These are phyloP conservation scores for Sporothrix inflata DNA, from an alignment of 2,329 filamentous ascomycete genomes.

Conservation along the genomic window DNA sequence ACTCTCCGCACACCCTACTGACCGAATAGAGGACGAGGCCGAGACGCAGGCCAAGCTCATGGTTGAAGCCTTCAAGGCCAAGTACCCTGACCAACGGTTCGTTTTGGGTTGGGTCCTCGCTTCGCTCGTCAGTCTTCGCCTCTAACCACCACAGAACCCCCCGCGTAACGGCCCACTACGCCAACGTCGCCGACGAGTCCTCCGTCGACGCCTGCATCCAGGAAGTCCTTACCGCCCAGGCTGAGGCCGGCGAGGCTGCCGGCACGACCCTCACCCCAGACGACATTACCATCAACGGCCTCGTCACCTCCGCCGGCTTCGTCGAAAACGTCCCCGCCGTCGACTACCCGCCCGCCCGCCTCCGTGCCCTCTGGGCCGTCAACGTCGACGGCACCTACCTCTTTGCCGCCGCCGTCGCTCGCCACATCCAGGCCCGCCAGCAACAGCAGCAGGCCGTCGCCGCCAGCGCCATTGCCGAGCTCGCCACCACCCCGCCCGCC, in stretches of 20 bases:
- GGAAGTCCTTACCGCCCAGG: constrained; percentile 69
- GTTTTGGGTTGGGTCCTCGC: background rate
- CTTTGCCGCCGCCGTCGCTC: constrained; percentile 81
- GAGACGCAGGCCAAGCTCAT: constrained; percentile 74
- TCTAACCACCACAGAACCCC: constrained; percentile 52
- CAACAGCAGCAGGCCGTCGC: constrained; percentile 52
- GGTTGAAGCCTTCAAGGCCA: constrained; percentile 73
- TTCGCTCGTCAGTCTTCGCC: background rate
- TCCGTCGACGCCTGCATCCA: constrained; percentile 76
- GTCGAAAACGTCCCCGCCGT: constrained; percentile 94
- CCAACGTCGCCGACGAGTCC: constrained; percentile 79
- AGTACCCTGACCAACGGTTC: constrained; percentile 76
- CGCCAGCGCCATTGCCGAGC: constrained; percentile 56
- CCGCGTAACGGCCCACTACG: constrained; percentile 85
- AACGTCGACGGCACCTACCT: constrained; percentile 93
- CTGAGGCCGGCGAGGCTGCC: constrained; percentile 44
- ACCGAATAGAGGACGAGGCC: constrained; percentile 84
- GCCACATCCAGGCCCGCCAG: constrained; percentile 78
- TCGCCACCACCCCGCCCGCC: constrained; percentile 57
- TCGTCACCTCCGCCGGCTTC: constrained; percentile 96
- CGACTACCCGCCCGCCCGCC: constrained; percentile 85
- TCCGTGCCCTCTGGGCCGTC: constrained; percentile 92
- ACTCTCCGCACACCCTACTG: background rate
- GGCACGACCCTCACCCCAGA: background rate
- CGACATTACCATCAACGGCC: constrained; percentile 72